Evolutionary conservation across 257 asterid species (phyloP).

Genomic region (Sherardia arvensis): DNA sequence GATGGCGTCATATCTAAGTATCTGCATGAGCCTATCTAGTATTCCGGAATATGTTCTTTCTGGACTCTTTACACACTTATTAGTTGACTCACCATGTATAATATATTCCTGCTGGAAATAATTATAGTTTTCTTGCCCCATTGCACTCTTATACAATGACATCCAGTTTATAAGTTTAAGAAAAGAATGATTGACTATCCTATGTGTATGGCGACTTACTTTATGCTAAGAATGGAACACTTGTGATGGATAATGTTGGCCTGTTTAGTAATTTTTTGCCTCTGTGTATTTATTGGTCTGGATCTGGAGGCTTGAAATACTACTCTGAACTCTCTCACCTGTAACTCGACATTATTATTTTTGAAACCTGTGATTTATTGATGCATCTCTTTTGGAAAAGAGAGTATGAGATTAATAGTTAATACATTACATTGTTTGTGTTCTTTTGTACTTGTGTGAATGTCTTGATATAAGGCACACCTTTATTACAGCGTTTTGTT

Average conservation of each 20-base stretch:
- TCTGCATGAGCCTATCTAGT: not conserved
- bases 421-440: not conserved
- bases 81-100: not conserved
- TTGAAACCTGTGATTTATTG: not conserved
- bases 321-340: not conserved
- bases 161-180: not conserved
- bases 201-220: not conserved
- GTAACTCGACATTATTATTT: no score
- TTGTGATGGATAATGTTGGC: not conserved
- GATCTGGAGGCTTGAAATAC: not conserved
- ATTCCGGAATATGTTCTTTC: not conserved
- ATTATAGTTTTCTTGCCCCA: not conserved
- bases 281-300: not conserved
- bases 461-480: not conserved
- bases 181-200: not conserved
- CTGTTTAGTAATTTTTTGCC: not conserved
- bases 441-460: no score
- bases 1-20: not conserved
- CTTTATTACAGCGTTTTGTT: not conserved
- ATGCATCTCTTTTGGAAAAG: not conserved
- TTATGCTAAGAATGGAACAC: not conserved
- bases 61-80: not conserved
- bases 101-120: not conserved
- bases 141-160: not conserved
- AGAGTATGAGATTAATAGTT: not conserved